Percentiles rank a stretch among this genome's conserved stretches.
Evolutionary conservation across 345 rosid genomes (phyloP).

Genomic region (Syzygium aqueum): DNA sequence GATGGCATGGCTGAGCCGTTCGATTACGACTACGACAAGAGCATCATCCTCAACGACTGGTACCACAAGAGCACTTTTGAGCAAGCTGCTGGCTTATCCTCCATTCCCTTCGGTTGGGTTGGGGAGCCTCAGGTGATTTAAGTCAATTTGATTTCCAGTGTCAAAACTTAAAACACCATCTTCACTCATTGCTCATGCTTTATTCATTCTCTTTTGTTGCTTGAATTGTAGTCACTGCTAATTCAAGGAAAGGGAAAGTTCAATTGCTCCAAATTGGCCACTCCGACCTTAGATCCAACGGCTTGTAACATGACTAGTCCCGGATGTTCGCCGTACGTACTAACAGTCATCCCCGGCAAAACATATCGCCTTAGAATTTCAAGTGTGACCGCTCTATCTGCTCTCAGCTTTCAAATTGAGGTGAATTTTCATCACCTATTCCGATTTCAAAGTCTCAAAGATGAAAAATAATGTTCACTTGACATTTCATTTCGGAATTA

Average conservation of each 20-base stretch:
- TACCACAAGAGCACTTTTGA: slow-evolving; percentile 61
- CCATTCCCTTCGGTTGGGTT: slow-evolving; percentile 60
- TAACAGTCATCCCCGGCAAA: slow-evolving; percentile 51
- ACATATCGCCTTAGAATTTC: slow-evolving; percentile 54
- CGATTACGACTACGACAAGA: slow-evolving; percentile 46
- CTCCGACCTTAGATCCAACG: slow-evolving; percentile 11
- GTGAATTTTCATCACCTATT: slow-evolving; percentile 5
- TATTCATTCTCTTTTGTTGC: background rate
- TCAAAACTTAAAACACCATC: background rate
- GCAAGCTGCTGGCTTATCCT: slow-evolving; percentile 46
- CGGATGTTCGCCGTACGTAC: slow-evolving; percentile 41
- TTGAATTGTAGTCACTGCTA: slow-evolving; percentile 46
- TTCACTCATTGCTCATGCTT: background rate
- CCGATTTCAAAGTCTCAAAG: too few relatives aligned
- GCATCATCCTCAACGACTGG: slow-evolving; percentile 72
- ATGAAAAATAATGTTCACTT: background rate
- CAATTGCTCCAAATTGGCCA: slow-evolving; percentile 33
- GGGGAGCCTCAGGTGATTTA: slow-evolving; percentile 61
- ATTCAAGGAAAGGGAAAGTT: slow-evolving; percentile 69
- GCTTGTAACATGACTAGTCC: slow-evolving; percentile 42
- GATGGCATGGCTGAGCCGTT: slow-evolving; percentile 52
- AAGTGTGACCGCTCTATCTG: slow-evolving; percentile 63
- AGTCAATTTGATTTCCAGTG: background rate
- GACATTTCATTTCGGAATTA: background rate
- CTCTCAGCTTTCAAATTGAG: slow-evolving; percentile 82